Conservation (phyloP, 2,329 filamentous ascomycete species). For the Aspergillus ibericus region DNA sequence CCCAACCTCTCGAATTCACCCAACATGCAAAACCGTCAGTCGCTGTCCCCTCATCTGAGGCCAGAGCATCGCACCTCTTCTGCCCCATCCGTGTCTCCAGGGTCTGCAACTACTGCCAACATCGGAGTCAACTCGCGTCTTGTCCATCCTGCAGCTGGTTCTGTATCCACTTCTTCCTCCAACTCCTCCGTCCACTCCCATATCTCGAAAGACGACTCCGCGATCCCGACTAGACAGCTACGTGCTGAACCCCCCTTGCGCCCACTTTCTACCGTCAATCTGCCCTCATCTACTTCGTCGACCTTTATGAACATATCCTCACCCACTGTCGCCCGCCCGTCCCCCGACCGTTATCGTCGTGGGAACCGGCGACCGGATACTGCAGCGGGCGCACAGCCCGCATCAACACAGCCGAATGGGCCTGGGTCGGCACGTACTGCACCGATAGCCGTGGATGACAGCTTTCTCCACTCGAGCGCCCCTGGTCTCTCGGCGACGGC, state of each 20-base stretch:
- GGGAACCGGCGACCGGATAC: conserved; percentile 59
- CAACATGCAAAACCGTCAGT: conserved; percentile 55
- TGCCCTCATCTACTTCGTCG: conserved; percentile 54
- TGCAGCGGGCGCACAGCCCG: conserved; percentile 21
- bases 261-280: conserved; percentile 50
- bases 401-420: conserved; percentile 4
- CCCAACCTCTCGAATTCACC: conserved; percentile 59
- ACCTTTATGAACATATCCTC: conserved; percentile 51
- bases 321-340: conserved; percentile 63
- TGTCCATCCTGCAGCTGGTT: conserved; percentile 51
- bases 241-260: conserved; percentile 39
- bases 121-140: conserved; percentile 34
- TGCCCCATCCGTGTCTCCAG: conserved; percentile 50
- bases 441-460: conserved; percentile 40
- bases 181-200: conserved; percentile 48
- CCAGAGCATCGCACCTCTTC: conserved; percentile 58
- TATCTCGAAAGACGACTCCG: conserved; percentile 52
- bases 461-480: conserved; percentile 22
- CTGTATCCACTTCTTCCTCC: conserved; percentile 55
- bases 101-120: conserved; percentile 32
- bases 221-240: conserved; percentile 42
- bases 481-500: conserved; percentile 29
- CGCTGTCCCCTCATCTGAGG: conserved; percentile 55
- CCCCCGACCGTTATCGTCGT: conserved; percentile 82
- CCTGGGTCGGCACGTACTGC: conserved; percentile 7